A percentile compares a stretch with the other conserved stretches of the same genome.
Conservation (phyloP, 1,284 basidiomycete species). For the Veloporphyrellus conicus region DNA sequence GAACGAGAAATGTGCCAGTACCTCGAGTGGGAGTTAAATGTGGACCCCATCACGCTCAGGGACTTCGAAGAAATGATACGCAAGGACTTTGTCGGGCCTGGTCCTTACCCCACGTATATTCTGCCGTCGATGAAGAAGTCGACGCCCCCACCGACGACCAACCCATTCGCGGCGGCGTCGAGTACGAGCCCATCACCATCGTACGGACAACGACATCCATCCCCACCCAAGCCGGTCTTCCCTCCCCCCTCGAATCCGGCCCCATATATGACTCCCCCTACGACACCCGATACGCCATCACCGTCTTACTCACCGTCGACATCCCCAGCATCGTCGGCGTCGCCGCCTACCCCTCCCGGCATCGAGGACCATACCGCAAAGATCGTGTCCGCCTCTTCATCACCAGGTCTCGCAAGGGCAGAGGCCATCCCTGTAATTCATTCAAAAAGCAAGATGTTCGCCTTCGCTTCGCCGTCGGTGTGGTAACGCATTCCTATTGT, state of each 20-base stretch:
- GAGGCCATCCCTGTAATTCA: conserved; percentile 29
- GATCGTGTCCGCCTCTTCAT: conserved; percentile 43
- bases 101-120: conserved; percentile 57
- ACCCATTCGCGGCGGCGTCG: conserved; percentile 49
- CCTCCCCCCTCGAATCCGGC: conserved; percentile 22
- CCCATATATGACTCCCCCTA: conserved; percentile 33
- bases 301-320: conserved; percentile 47
- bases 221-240: conserved; percentile 36
- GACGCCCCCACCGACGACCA: conserved; percentile 42
- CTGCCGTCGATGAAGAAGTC: conserved; percentile 54
- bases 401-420: conserved; percentile 31
- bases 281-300: conserved; percentile 47
- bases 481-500: conserved; percentile 39
- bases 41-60: conserved; percentile 60
- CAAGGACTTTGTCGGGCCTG: conserved; percentile 55
- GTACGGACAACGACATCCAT: conserved; percentile 44
- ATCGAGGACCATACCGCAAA: conserved; percentile 44
- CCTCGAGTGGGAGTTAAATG: conserved; percentile 86
- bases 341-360: conserved; percentile 51
- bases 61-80: conserved; percentile 64
- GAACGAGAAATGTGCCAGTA: conserved; percentile 92
- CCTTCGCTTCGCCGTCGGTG: conserved; percentile 43
- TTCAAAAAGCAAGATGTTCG: conserved; percentile 45
- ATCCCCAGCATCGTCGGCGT: conserved; percentile 52
- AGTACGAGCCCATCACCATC: conserved; percentile 48